Base-by-base conservation (phyloP, 495 filamentous ascomycete species). In the Cenococcum geophilum region DNA sequence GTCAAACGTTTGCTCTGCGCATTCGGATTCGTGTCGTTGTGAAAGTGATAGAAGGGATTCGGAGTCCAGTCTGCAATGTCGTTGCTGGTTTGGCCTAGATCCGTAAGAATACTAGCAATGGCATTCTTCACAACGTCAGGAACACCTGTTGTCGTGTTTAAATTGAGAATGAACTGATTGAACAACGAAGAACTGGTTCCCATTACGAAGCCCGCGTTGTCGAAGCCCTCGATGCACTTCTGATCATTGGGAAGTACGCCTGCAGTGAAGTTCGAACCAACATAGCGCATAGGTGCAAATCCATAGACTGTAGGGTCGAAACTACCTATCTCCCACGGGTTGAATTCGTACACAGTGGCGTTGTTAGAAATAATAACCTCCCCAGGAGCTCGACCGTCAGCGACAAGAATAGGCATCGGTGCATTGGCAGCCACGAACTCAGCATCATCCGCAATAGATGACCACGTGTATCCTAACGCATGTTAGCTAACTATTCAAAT, bases 141-240 rank as follows among this genome's bases (percentile, higher is more conserved):
- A 3, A 92, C 70, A 23, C 71, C 78, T 14, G 69, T 68, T 60
- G 79, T 74, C 25, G 73, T 70, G 60, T 76, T 69, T 47, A 89
- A 76, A 40, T 83, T 70, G 0, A 91, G 78, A 1, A 93, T 67
- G 72, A 86, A 79, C 57, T 79, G 73, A 75, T 97, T 97, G 84
- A 97, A 97, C 35, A 97, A 80, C 10, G 86, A 86, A 20, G 86
- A 89, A n/a, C 87, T 92, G 0, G 92, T 96, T 35, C 92, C 93
- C 82, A 95, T 91, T 35, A 96, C 75, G 71, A 80, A 97, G 22
- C 90, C 91, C 47, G 79, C 82, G 68, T 90, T 90, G 76, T 97
- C 92, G 66, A 89, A 95, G 4, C 92, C 92, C 8, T 75, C 72
- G 3, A 95, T 78, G 71, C 92, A 97, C 32, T 74, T 67, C 58